Conservation (phyloP, 768 basidiomycete species). For the Serendipita sp. region DNA sequence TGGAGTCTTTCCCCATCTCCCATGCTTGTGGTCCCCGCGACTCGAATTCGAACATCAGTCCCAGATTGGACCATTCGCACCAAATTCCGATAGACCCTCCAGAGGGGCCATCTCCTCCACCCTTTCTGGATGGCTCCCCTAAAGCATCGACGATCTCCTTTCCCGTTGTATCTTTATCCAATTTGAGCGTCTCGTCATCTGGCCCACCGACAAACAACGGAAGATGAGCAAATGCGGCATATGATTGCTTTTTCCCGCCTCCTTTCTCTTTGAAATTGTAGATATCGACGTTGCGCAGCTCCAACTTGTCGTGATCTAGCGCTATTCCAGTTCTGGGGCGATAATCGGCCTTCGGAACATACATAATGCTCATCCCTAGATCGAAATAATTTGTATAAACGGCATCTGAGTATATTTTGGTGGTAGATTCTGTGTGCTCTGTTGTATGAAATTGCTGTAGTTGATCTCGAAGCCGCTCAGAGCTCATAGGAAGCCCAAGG, state of each 20-base stretch:
- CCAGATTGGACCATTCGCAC: slow-evolving; percentile 78
- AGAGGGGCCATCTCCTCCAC: slow-evolving; percentile 73
- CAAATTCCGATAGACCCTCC: slow-evolving; percentile 79
- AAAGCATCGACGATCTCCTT: slow-evolving; percentile 57
- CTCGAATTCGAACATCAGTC: slow-evolving; percentile 74
- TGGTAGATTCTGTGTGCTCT: slow-evolving; percentile 19
- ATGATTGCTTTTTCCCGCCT: neutral
- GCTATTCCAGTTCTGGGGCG: slow-evolving; percentile 30
- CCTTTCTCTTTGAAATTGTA: slow-evolving; percentile 37
- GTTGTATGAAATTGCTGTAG: no score
- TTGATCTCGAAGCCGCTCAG: no score
- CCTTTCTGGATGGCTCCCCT: slow-evolving; percentile 83
- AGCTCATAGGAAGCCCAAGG: no score
- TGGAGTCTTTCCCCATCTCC: slow-evolving; percentile 70
- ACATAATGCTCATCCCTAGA: slow-evolving; percentile 71
- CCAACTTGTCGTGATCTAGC: slow-evolving; percentile 33
- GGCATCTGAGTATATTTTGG: slow-evolving; percentile 67
- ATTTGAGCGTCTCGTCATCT: slow-evolving; percentile 18
- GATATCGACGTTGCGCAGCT: slow-evolving; percentile 61
- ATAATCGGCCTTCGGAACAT: slow-evolving; percentile 48
- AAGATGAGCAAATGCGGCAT: neutral
- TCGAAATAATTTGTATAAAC: slow-evolving; percentile 75
- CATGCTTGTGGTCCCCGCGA: slow-evolving; percentile 70
- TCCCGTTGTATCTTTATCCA: slow-evolving; percentile 42
- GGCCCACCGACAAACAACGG: neutral